Evolutionary conservation across 768 basidiomycete genomes (phyloP), one percentile per base, ranked within the genome.

Genomic region (Tulasnella sp.): DNA sequence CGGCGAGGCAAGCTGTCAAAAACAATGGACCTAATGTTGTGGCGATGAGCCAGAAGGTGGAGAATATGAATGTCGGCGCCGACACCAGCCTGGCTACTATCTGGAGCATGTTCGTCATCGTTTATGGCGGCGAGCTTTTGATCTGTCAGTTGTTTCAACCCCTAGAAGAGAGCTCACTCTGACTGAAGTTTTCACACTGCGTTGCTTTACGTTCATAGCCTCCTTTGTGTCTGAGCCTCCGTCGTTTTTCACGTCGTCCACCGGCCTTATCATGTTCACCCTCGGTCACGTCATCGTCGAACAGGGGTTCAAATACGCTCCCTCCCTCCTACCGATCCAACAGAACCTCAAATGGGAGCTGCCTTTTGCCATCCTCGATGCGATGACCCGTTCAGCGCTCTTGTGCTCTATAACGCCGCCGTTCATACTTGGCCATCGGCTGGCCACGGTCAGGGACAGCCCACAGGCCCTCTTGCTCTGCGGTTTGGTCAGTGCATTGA

Each of bases 231-330:
- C 83, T 2, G 64, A 78, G 27, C 76, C 86, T 1, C 81, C 87
- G 0, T 90, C 88, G 8, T 92, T 92, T 73, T 79, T 92, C 76
- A 62, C 81, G n/a, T 85, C 84, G 0, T 83, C 84, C 1, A 75
- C 78, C 7, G 75, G 80, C 3, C 82, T 85, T 1, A 69, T 76
- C 1, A 73, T 92, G 25, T 91, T 85, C 69, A 70, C 77, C 9
- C 67, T 69, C 12, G 70, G 76, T 0, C 88, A 89, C 69, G 79
- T 79, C 11, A 65, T 84, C 49, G 77, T 86, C 24, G 24, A 78
- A 83, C 24, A 67, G 72, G 34, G 68, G 90, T 4, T 89, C 89
- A 1, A 59, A 65, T 27, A 75, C 79, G 2, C 85, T 80, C 49
- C 56, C 15, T 27, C 27, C 27, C 3, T 49, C 43, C 8, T 58